Evolutionary conservation across 768 basidiomycete genomes (phyloP).

Genomic region (Xerocomellus intermedius): DNA sequence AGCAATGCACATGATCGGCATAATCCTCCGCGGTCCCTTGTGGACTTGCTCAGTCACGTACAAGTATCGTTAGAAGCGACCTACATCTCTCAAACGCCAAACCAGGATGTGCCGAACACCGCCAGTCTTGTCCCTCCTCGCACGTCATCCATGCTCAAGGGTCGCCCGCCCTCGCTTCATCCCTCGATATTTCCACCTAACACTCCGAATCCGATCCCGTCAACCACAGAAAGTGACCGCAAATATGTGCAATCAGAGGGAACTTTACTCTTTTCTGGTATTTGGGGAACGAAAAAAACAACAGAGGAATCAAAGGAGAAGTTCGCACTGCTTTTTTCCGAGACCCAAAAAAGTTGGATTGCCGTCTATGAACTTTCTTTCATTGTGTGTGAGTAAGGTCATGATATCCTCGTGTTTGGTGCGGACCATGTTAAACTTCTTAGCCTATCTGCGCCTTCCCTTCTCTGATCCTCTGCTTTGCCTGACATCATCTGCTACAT

Average conservation of each 20-base stretch:
- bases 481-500: conserved; percentile 79
- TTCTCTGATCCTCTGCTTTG: conserved; percentile 77
- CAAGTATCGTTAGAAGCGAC: conserved; percentile 81
- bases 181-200: conserved; percentile 77
- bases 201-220: conserved; percentile 84
- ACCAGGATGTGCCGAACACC: conserved; percentile 38
- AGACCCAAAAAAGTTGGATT: conserved; percentile 63
- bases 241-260: conserved; percentile 80
- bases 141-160: conserved; percentile 43
- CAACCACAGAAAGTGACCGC: conserved; percentile 67
- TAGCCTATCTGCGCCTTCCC: conserved; percentile 73
- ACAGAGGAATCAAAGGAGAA: conserved; percentile 48
- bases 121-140: conserved; percentile 51
- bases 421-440: conserved; percentile 3
- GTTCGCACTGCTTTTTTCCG: conserved; percentile 68
- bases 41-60: conserved; percentile 63
- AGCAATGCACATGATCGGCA: conserved; percentile 22
- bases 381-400: conserved; percentile 67
- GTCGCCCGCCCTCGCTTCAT: conserved; percentile 38
- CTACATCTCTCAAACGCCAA: conserved; percentile 59
- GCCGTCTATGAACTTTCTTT: conserved; percentile 75
- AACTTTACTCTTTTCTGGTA: conserved; percentile 61
- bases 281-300: conserved; percentile 65
- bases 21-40: conserved; percentile 39
- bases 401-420: not conserved